phyloP scores from a whole-genome alignment of 768 basidiomycete species.

The Amanita inopinata region DNA sequence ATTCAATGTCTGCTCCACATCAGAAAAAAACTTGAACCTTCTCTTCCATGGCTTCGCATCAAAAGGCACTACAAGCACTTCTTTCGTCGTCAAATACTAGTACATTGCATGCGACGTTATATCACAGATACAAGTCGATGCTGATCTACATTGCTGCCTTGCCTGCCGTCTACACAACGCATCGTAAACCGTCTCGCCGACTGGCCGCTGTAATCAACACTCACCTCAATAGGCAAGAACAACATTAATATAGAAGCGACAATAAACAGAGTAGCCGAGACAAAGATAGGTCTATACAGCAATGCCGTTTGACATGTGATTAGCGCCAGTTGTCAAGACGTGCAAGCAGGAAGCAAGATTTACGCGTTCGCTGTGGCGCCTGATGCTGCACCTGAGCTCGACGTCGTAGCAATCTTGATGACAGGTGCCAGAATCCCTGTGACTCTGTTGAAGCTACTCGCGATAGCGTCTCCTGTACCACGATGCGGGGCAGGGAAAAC shows the following conservation, averaged over 20 bases:
- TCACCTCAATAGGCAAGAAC: slow-evolving; percentile 39
- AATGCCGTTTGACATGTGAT: neutral
- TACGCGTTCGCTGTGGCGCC: slow-evolving; percentile 27
- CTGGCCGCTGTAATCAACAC: too few species aligned
- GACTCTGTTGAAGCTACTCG: slow-evolving; percentile 39
- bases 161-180: neutral
- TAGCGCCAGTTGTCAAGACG: neutral
- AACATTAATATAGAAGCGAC: slow-evolving; percentile 29
- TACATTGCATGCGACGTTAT: too few species aligned
- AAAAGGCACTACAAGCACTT: too few species aligned
- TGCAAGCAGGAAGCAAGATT: slow-evolving; percentile 2
- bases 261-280: slow-evolving; percentile 36
- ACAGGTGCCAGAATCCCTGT: slow-evolving; percentile 38
- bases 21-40: too few species aligned
- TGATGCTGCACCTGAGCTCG: slow-evolving; percentile 18
- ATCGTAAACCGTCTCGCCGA: neutral
- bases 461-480: slow-evolving; percentile 43
- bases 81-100: too few species aligned
- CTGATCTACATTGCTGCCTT: neutral
- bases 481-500: slow-evolving; percentile 48
- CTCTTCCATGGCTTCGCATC: too few species aligned
- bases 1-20: too few species aligned
- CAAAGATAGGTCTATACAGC: slow-evolving; percentile 33
- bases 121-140: too few species aligned
- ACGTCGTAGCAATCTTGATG: slow-evolving; percentile 37